A percentile compares a stretch with the other conserved stretches of the same genome.
Evolutionary conservation across 2,329 filamentous ascomycete genomes (phyloP).

Genomic region (Pseudogymnoascus sp.): DNA sequence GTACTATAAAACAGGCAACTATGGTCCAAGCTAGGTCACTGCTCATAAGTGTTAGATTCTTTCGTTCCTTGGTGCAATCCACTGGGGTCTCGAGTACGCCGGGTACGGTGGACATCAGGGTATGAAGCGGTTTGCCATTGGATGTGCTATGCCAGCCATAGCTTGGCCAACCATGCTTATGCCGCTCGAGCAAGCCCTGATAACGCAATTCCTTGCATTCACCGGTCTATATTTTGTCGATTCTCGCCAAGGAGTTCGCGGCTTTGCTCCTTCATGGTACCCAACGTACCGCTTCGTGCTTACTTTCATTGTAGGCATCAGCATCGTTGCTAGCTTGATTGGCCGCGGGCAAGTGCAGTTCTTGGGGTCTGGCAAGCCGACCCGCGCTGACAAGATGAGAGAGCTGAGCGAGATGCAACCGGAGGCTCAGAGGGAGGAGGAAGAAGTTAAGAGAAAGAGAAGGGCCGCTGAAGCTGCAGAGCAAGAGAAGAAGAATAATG

Average conservation of each 20-base stretch:
- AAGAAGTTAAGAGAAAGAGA: neutral
- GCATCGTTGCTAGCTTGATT: conserved; percentile 73
- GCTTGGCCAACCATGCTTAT: conserved; percentile 88
- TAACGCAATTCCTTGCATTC: conserved; percentile 78
- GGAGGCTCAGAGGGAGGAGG: neutral
- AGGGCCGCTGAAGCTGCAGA: neutral
- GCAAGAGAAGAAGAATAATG: neutral
- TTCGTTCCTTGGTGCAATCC: conserved; percentile 86
- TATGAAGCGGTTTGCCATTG: conserved; percentile 74
- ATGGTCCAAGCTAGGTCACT: conserved; percentile 9
- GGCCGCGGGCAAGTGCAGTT: conserved; percentile 64
- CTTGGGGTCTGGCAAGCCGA: neutral
- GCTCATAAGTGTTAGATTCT: conserved; percentile 52
- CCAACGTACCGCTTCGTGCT: conserved; percentile 83
- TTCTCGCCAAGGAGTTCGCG: conserved; percentile 59
- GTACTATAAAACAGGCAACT: conserved; percentile 27
- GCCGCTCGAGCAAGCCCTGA: conserved; percentile 76
- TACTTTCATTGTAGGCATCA: conserved; percentile 78
- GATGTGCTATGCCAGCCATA: conserved; percentile 67
- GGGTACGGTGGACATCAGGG: conserved; percentile 58
- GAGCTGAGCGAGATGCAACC: neutral
- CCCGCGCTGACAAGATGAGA: neutral
- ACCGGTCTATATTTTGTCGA: conserved; percentile 81
- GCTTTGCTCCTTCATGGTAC: conserved; percentile 83
- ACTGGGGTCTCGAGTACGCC: conserved; percentile 86